Conservation (phyloP, 2,329 filamentous ascomycete genomes). For the Venturia nashicola region DNA sequence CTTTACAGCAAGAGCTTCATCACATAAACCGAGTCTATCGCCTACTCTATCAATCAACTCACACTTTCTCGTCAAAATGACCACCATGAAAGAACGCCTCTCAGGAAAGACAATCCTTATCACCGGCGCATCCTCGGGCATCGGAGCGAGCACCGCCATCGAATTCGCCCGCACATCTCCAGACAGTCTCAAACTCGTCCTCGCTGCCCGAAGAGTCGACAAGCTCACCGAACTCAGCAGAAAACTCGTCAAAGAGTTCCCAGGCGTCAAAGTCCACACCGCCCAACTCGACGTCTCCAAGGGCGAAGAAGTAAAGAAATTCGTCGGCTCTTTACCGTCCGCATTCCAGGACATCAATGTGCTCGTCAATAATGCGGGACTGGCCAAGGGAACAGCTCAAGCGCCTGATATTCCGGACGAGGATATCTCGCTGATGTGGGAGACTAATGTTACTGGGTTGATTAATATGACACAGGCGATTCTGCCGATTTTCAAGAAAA, state of each 20-base stretch:
- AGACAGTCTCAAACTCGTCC: constrained; percentile 65
- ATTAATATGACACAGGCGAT: constrained; percentile 96
- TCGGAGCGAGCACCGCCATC: constrained; percentile 70
- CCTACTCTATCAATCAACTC: neutral
- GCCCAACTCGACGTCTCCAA: constrained; percentile 82
- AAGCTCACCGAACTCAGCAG: constrained; percentile 61
- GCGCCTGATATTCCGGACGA: constrained; percentile 71
- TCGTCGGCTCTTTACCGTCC: constrained; percentile 61
- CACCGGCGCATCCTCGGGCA: constrained; percentile 87
- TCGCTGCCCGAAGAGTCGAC: constrained; percentile 81
- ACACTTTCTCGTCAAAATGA: neutral
- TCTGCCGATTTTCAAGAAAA: constrained; percentile 65
- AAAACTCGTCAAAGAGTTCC: constrained; percentile 63
- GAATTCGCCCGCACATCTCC: constrained; percentile 86
- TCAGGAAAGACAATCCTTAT: constrained; percentile 86
- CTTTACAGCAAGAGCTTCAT: neutral
- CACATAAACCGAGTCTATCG: neutral
- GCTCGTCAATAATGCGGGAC: constrained; percentile 89
- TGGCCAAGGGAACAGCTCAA: constrained; percentile 78
- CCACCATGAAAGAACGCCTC: constrained; percentile 69
- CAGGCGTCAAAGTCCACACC: constrained; percentile 69
- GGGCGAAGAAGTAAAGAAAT: constrained; percentile 56
- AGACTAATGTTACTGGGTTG: constrained; percentile 86
- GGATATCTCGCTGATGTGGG: constrained; percentile 80
- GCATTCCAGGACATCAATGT: constrained; percentile 80